Base-by-base conservation (phyloP, 345 rosid species). In the Eucalyptus tenuipes region DNA sequence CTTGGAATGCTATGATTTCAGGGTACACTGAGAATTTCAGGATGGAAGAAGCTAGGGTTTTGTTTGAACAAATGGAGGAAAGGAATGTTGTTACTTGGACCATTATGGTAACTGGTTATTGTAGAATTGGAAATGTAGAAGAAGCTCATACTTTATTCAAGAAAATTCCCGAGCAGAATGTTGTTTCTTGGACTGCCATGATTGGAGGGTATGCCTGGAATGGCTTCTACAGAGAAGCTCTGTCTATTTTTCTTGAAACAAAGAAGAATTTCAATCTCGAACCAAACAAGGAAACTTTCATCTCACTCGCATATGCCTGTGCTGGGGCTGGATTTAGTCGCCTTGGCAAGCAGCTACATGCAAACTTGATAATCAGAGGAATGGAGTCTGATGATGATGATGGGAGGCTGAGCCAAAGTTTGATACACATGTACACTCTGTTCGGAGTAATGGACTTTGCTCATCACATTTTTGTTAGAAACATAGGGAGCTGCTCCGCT, bases 241-340 rank as follows among this genome's bases (percentile, higher is more conserved):
- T 93, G 75, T 48, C 90, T 87, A 92, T 92, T 82, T 94, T 94
- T 86, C 89, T 89, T 17, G 92, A 92, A 90, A 94, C 92, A 95
- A 89, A 84, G 87, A 71, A 66, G 86, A 71, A 55, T 75, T 53
- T 85, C 87, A 88, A 88, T 6, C 40, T 92, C 55, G 88, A 61
- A 87, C 97, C 96, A 7, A 95, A 96, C 89, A 90, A 89, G 27
- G 98, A 97, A 93, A 95, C 98, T 24, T 92, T 94, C 52, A 90
- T 95, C 85, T 96, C 96, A 9, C 96, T 97, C 81, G 92, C 95
- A 86, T 96, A 96, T 94, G 96, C 96, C 88, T 96, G 96, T 90
- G 91, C 94, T 88, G 96, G 96, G n/a, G 88, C 90, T 57, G 90
- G 93, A 33, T 92, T 91, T 91, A 91, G 40, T 87, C 87, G 47